Evolutionary conservation across 2,329 filamentous ascomycete genomes (phyloP).

Genomic region (Parascedosporium putredinis): DNA sequence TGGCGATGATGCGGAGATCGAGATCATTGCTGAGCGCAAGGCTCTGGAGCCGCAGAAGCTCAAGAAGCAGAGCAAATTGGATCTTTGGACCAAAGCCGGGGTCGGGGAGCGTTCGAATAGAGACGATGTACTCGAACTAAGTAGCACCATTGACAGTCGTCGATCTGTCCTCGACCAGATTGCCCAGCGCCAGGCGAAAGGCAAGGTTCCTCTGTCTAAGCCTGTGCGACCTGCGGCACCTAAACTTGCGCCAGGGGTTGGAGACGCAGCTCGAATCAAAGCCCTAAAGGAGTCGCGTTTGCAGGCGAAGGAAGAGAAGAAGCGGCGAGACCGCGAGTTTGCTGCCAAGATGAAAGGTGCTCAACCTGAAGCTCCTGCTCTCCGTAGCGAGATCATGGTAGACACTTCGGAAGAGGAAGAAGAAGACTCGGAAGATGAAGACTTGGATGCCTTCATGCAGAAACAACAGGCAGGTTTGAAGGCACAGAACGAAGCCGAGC

Average conservation of each 20-base stretch:
- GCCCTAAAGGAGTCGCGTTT: slow-evolving; percentile 61
- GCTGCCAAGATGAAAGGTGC: slow-evolving; percentile 54
- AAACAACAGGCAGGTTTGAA: slow-evolving; percentile 37
- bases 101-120: slow-evolving; percentile 21
- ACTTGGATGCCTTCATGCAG: slow-evolving; percentile 40
- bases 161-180: slow-evolving; percentile 32
- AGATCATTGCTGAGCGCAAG: slow-evolving; percentile 7
- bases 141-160: slow-evolving; percentile 33
- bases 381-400: slow-evolving; percentile 84
- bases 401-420: slow-evolving; percentile 69
- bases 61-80: slow-evolving; percentile 51
- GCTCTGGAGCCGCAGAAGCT: slow-evolving; percentile 15
- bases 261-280: slow-evolving; percentile 13
- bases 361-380: slow-evolving; percentile 8
- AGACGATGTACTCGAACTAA: slow-evolving; percentile 37
- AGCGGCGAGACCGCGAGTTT: slow-evolving; percentile 59
- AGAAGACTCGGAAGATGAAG: slow-evolving; percentile 47
- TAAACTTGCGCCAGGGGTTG: slow-evolving; percentile 22
- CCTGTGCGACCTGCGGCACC: slow-evolving; percentile 14
- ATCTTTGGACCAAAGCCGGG: slow-evolving; percentile 19
- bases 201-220: slow-evolving; percentile 14
- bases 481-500: slow-evolving; percentile 36
- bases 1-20: slow-evolving; percentile 38
- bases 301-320: slow-evolving; percentile 64
- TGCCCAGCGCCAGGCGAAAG: slow-evolving; percentile 25